These are phyloP conservation scores for Musa beccarii DNA, from an alignment of 176 grass and related monocot species.

Conservation along the genomic window DNA sequence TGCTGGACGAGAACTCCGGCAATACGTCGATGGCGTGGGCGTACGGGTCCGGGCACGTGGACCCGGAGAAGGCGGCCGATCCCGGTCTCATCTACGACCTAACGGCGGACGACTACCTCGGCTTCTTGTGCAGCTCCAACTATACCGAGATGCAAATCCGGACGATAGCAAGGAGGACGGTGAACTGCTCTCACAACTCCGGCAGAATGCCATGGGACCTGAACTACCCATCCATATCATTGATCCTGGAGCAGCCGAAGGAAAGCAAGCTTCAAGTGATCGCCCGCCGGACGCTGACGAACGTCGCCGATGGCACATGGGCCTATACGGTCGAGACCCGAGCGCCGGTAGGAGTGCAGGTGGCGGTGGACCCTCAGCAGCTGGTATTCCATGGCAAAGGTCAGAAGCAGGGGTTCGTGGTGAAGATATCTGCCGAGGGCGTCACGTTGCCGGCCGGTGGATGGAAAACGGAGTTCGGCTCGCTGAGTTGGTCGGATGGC, in stretches of 20 bases:
- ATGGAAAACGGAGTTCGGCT: conserved; percentile 8
- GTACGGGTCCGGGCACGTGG: conserved; percentile 33
- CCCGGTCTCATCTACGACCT: conserved; percentile 23
- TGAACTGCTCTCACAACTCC: neutral
- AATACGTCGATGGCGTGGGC: conserved; percentile 8
- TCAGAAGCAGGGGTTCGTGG: neutral
- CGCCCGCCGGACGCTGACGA: neutral
- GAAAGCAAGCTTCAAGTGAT: neutral
- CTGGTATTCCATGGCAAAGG: conserved; percentile 5
- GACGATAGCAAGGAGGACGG: neutral
- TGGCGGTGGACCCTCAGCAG: conserved; percentile 12
- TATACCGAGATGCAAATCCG: neutral
- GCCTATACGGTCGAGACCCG: neutral
- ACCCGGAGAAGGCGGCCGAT: conserved; percentile 30
- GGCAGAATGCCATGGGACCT: conserved; percentile 2
- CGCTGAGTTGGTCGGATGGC: conserved; percentile 4
- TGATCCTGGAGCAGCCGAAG: neutral
- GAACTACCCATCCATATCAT: conserved; percentile 17
- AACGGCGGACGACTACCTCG: conserved; percentile 9
- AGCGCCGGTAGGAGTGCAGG: neutral
- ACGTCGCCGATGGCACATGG: neutral
- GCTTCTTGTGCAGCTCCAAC: conserved; percentile 16
- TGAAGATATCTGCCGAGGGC: conserved; percentile 1
- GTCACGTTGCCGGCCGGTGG: neutral
- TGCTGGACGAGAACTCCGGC: conserved; percentile 7